phyloP scores from a whole-genome alignment of 2,329 filamentous ascomycete species.

The Beauveria brongniartii region DNA sequence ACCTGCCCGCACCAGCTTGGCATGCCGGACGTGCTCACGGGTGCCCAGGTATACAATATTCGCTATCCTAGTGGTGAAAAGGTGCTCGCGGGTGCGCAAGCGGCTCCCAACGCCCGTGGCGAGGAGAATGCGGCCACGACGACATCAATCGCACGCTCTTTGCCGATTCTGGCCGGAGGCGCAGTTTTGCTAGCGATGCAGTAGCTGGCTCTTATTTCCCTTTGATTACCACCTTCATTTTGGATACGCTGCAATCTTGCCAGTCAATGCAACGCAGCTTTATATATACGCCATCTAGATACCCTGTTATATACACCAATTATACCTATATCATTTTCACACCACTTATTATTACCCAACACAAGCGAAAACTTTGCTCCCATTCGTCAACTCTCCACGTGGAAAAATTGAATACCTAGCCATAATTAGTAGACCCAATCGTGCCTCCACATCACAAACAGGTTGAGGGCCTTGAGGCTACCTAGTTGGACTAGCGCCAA shows the following conservation, averaged over 20 bases:
- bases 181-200: not conserved
- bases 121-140: not conserved
- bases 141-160: not conserved
- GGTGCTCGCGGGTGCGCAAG: conserved; percentile 24
- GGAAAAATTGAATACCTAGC: no score
- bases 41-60: conserved; percentile 38
- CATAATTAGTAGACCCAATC: not conserved
- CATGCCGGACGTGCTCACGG: conserved; percentile 24
- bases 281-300: conserved; percentile 2
- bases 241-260: not conserved
- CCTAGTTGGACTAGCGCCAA: conserved; percentile 3
- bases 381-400: not conserved
- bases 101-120: not conserved
- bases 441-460: conserved; percentile 1
- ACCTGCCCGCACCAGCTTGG: conserved; percentile 36
- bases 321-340: not conserved
- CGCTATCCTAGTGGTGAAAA: conserved; percentile 35
- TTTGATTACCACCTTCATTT: not conserved
- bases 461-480: not conserved
- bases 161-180: not conserved
- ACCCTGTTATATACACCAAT: conserved; percentile 3
- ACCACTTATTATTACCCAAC: not conserved
- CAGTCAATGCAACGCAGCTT: not conserved
- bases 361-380: not conserved
- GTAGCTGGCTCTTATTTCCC: not conserved